phyloP scores from a whole-genome alignment of 208 protist species.

The Trypanosoma scelopori region DNA sequence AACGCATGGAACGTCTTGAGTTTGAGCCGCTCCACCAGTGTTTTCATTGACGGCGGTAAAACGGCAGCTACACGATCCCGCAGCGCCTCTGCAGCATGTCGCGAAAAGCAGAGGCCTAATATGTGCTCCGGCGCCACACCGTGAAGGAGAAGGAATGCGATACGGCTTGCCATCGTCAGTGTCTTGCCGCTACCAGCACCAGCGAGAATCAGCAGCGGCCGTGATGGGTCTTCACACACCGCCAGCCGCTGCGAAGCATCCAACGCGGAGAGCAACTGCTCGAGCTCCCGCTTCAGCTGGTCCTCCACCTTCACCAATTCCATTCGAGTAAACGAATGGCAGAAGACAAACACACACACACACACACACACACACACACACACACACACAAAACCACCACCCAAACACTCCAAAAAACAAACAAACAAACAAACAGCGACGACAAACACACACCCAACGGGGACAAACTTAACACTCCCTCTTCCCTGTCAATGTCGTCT shows the following conservation, averaged over 20 bases:
- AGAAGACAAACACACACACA: no score
- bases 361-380: no score
- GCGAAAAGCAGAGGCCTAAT: slow-evolving; percentile 86
- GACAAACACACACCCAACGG: no score
- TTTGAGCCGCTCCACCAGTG: slow-evolving; percentile 37
- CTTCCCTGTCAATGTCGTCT: no score
- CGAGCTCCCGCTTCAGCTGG: background rate
- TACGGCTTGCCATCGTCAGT: slow-evolving; percentile 80
- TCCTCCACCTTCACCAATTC: background rate
- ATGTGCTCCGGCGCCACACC: slow-evolving; percentile 61
- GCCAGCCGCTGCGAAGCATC: slow-evolving; percentile 61
- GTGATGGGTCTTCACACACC: slow-evolving; percentile 38
- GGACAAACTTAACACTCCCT: background rate
- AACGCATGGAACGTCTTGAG: slow-evolving; percentile 87
- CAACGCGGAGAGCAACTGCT: slow-evolving; percentile 25
- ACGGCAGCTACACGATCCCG: slow-evolving; percentile 56
- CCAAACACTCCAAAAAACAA: no score
- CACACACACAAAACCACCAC: no score
- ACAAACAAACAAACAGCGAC: no score
- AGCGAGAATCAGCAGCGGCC: slow-evolving; percentile 65
- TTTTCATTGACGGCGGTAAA: slow-evolving; percentile 29
- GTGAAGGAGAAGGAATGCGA: slow-evolving; percentile 55
- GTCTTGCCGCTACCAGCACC: slow-evolving; percentile 90
- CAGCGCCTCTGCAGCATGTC: slow-evolving; percentile 77
- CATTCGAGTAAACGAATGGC: background rate